These are phyloP conservation scores for Discostella pseudostelligera DNA, from an alignment of 108 stramenopile species.

Conservation along the genomic window DNA sequence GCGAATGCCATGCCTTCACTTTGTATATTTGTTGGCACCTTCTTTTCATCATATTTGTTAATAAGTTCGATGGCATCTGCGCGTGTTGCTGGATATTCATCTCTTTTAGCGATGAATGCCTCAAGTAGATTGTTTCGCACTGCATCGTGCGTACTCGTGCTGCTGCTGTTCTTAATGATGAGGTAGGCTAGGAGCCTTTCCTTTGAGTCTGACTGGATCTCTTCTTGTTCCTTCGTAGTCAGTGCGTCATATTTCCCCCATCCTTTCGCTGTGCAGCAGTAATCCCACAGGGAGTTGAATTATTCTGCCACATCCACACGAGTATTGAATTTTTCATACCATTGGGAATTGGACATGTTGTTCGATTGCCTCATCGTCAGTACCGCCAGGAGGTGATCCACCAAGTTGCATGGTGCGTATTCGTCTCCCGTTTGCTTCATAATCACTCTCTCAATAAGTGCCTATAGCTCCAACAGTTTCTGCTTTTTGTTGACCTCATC, in stretches of 20 bases:
- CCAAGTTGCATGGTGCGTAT: conserved; percentile 8
- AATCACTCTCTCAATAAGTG: conserved; percentile 2
- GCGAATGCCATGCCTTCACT: conserved; percentile 18
- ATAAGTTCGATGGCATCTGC: neutral
- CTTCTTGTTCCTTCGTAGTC: conserved; percentile 2
- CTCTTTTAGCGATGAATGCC: neutral
- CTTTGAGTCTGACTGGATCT: conserved; percentile 4
- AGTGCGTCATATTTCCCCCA: conserved; percentile 6
- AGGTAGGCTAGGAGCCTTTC: conserved; percentile 12
- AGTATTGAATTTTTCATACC: conserved; percentile 9
- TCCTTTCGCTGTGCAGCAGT: conserved; percentile 3
- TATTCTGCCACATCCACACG: conserved; percentile 13
- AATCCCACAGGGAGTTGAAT: conserved; percentile 12
- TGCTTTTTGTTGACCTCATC: conserved; percentile 1
- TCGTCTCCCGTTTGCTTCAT: conserved; percentile 18
- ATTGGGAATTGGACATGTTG: conserved; percentile 10
- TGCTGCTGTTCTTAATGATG: conserved; percentile 5
- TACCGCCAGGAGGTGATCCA: neutral
- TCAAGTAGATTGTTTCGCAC: no score
- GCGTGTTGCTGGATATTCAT: neutral
- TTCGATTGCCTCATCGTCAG: neutral
- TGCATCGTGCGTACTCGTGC: no score
- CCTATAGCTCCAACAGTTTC: neutral
- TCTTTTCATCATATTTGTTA: conserved; percentile 12
- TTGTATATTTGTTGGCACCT: neutral